phyloP scores from a whole-genome alignment of 768 basidiomycete genomes.

The Antrodiella citrinella region DNA sequence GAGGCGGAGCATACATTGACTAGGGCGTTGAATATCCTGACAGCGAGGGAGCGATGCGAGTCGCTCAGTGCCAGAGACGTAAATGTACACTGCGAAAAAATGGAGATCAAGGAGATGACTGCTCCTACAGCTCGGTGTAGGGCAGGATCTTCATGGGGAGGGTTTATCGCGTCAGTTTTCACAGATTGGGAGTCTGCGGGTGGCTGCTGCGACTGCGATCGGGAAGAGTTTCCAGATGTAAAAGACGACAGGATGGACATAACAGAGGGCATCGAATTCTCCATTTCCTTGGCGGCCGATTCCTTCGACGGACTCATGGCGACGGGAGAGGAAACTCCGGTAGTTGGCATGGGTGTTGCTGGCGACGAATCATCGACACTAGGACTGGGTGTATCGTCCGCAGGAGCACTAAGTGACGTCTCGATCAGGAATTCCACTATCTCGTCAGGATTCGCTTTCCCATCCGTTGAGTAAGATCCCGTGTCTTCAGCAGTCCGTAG shows the following conservation, averaged over 20 bases:
- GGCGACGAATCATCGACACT: conserved; percentile 7
- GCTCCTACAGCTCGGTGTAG: conserved; percentile 47
- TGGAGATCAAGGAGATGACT: conserved; percentile 50
- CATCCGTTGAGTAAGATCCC: not conserved
- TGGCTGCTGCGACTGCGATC: conserved; percentile 44
- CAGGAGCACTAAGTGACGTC: conserved; percentile 8
- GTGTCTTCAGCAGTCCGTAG: conserved; percentile 37
- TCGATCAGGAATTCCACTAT: conserved; percentile 14
- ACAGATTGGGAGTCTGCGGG: conserved; percentile 25
- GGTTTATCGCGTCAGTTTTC: conserved; percentile 6
- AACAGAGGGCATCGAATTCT: conserved; percentile 45
- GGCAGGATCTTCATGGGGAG: conserved; percentile 7
- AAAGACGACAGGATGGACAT: conserved; percentile 61
- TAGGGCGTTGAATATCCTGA: conserved; percentile 44
- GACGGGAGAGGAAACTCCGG: conserved; percentile 25
- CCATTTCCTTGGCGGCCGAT: conserved; percentile 29
- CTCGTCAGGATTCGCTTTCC: conserved; percentile 9
- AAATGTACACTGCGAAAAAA: conserved; percentile 66
- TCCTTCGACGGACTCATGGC: conserved; percentile 41
- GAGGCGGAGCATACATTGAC: conserved; percentile 38
- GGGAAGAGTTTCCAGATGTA: conserved; percentile 42
- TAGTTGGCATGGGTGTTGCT: not conserved
- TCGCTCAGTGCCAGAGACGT: conserved; percentile 47
- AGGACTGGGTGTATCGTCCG: conserved; percentile 10
- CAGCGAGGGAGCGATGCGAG: conserved; percentile 42